Evolutionary conservation across 805 yeast genomes (phyloP).

Genomic region (Starmerella khaoyaiensis): DNA sequence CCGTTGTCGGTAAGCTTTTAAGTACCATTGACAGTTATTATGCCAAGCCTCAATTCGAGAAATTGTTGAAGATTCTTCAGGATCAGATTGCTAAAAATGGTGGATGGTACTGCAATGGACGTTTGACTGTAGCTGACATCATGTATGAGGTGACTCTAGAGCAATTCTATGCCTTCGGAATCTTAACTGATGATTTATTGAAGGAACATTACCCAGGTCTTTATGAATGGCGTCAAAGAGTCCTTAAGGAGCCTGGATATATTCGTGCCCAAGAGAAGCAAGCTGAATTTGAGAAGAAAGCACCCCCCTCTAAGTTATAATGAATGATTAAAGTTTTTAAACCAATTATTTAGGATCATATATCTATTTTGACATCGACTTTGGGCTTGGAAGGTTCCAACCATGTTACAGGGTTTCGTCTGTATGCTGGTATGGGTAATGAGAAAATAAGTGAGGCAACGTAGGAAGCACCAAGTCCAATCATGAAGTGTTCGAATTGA

Average conservation of each 20-base stretch:
- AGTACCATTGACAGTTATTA: conserved; percentile 38
- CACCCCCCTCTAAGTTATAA: neutral
- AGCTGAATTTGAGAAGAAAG: conserved; percentile 7
- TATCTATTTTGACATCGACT: conserved; percentile 1
- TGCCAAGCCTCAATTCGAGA: conserved; percentile 36
- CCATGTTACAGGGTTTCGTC: conserved; percentile 19
- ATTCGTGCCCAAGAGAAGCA: conserved; percentile 9
- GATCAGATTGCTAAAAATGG: conserved; percentile 31
- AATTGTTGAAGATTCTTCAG: conserved; percentile 34
- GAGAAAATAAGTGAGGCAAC: conserved; percentile 14
- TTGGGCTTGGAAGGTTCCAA: conserved; percentile 1
- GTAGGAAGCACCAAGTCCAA: conserved; percentile 12
- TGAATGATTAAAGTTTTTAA: neutral
- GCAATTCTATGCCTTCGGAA: conserved; percentile 6
- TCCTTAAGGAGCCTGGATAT: conserved; percentile 11
- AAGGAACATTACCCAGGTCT: conserved; percentile 16
- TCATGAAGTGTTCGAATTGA: conserved; percentile 11
- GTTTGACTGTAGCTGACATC: conserved; percentile 49
- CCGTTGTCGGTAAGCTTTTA: conserved; percentile 33
- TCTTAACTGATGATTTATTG: conserved; percentile 3
- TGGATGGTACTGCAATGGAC: conserved; percentile 50
- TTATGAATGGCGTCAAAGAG: conserved; percentile 13
- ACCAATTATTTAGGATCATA: neutral
- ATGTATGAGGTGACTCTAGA: conserved; percentile 24
- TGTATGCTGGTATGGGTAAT: conserved; percentile 19